These are phyloP conservation scores for Suillus subaureus DNA, from an alignment of 768 basidiomycete genomes.

Conservation along the genomic window DNA sequence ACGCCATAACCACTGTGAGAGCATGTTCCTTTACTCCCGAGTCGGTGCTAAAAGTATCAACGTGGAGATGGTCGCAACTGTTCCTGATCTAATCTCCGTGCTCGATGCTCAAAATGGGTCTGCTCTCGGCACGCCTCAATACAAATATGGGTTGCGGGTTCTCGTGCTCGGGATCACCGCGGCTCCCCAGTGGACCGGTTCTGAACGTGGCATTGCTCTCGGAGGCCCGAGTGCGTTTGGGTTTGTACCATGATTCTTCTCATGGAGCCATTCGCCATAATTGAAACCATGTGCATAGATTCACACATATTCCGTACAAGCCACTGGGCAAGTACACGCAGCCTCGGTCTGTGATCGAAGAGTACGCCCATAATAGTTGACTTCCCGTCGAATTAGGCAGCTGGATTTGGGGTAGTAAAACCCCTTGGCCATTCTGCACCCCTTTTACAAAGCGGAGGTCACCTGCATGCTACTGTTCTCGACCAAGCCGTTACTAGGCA, in stretches of 20 bases:
- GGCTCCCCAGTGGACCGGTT: conserved; percentile 57
- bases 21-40: conserved; percentile 1
- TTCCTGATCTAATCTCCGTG: conserved; percentile 68
- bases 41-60: conserved; percentile 5
- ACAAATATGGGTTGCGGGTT: conserved; percentile 61
- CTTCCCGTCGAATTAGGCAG: conserved; percentile 2
- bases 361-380: conserved; percentile 28
- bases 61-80: conserved; percentile 49
- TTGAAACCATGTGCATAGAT: conserved; percentile 22
- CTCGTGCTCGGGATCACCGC: conserved; percentile 50
- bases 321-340: conserved; percentile 43
- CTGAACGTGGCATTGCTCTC: conserved; percentile 47
- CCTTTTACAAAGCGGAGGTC: neutral
- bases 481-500: neutral
- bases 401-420: conserved; percentile 14
- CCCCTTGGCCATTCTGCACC: neutral
- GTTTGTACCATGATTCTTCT: conserved; percentile 29
- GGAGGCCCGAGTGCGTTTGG: conserved; percentile 60
- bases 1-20: conserved; percentile 27
- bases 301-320: conserved; percentile 35
- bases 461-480: neutral
- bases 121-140: conserved; percentile 65
- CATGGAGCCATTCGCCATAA: neutral
- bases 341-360: conserved; percentile 50
- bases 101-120: conserved; percentile 64